phyloP scores from a whole-genome alignment of 192 early-diverging fungal species.

The Funneliformis geosporum region DNA sequence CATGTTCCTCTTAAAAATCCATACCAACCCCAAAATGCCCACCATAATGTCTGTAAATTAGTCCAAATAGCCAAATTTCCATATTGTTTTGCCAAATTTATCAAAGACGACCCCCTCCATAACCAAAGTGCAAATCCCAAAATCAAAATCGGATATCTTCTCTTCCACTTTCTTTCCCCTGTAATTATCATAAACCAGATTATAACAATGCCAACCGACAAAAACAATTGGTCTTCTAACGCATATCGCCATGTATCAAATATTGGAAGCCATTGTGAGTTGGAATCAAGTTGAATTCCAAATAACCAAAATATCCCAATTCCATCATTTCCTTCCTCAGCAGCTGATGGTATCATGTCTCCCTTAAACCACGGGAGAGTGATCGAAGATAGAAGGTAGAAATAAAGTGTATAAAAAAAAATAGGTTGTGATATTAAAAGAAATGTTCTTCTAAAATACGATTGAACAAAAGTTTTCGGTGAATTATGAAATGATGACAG shows the following conservation, averaged over 20 bases:
- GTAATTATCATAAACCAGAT: conserved; percentile 18
- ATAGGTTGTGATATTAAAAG: conserved; percentile 29
- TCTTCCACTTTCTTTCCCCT: conserved; percentile 9
- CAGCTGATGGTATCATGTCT: conserved; percentile 64
- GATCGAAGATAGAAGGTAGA: conserved; percentile 47
- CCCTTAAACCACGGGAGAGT: conserved; percentile 71
- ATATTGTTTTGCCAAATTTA: not conserved
- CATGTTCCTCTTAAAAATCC: not conserved
- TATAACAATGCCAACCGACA: not conserved
- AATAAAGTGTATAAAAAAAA: conserved; percentile 38
- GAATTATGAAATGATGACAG: conserved; percentile 20
- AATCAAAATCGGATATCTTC: not conserved
- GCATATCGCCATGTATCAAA: conserved; percentile 10
- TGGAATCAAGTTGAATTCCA: conserved; percentile 43
- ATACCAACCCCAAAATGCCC: conserved; percentile 19
- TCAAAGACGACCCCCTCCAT: conserved; percentile 17
- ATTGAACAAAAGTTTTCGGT: conserved; percentile 32
- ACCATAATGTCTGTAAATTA: conserved; percentile 19
- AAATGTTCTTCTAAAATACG: conserved; percentile 17
- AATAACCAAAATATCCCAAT: conserved; percentile 56
- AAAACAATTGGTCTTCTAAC: not conserved
- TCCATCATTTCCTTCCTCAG: conserved; percentile 27
- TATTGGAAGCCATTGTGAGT: not conserved
- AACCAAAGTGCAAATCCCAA: conserved; percentile 1
- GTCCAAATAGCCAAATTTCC: not conserved